Percentiles rank a stretch among this genome's conserved stretches.
Evolutionary conservation across 495 filamentous ascomycete species (phyloP).

Genomic region (Pyrenula massariospora): DNA sequence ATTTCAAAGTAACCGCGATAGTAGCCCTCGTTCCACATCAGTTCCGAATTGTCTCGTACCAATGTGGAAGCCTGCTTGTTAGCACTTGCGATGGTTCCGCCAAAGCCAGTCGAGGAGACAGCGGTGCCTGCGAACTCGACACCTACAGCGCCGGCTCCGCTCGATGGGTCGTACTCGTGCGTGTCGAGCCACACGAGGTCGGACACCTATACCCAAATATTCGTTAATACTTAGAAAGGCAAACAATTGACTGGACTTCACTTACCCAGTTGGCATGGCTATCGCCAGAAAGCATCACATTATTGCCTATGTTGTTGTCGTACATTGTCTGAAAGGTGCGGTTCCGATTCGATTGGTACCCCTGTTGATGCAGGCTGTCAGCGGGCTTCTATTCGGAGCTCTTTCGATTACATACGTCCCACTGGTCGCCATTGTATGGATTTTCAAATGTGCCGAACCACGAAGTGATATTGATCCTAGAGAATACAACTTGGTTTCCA

Average conservation of each 20-base stretch:
- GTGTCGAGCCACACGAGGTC: constrained; percentile 54
- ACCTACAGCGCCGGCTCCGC: constrained; percentile 46
- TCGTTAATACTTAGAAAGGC: neutral
- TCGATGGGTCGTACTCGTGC: constrained; percentile 39
- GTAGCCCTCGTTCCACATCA: constrained; percentile 59
- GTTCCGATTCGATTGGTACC: constrained; percentile 52
- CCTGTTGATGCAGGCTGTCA: too few species aligned
- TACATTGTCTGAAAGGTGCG: constrained; percentile 47
- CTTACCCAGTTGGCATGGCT: constrained; percentile 43
- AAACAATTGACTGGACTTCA: neutral
- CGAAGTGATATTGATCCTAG: constrained; percentile 4
- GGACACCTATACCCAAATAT: constrained; percentile 19
- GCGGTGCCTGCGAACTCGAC: constrained; percentile 58
- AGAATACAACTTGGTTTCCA: constrained; percentile 54
- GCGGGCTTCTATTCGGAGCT: too few species aligned
- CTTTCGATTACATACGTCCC: neutral
- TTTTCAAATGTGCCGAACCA: constrained; percentile 4
- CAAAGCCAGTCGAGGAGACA: constrained; percentile 42
- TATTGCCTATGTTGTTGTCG: constrained; percentile 52
- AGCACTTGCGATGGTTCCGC: constrained; percentile 28
- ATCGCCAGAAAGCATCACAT: constrained; percentile 55
- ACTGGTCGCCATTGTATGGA: constrained; percentile 5
- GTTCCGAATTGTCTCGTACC: constrained; percentile 37
- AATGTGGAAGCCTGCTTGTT: constrained; percentile 26
- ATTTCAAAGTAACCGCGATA: constrained; percentile 56